Evolutionary conservation across 768 basidiomycete genomes (phyloP).

Genomic region (Trametes coccinea): DNA sequence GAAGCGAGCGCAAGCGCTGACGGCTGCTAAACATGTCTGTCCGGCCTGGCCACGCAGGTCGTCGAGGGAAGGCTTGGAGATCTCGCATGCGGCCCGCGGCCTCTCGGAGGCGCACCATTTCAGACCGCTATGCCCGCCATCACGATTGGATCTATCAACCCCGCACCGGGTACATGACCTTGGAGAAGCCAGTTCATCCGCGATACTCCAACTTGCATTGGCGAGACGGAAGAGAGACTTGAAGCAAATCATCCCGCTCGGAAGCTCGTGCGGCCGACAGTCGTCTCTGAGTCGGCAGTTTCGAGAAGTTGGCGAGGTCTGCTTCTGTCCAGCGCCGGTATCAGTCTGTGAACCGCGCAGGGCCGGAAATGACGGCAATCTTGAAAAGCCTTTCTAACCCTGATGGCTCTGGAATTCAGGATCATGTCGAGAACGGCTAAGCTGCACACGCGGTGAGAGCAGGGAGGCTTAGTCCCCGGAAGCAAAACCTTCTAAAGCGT

Average conservation of each 20-base stretch:
- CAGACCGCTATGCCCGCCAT: background rate
- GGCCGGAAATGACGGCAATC: no score
- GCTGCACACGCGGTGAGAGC: background rate
- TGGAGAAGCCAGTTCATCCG: background rate
- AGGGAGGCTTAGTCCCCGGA: background rate
- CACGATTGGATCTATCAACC: conserved; percentile 5
- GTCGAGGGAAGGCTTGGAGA: conserved; percentile 1
- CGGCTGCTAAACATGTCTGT: background rate
- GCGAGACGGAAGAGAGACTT: background rate
- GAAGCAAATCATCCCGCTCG: background rate
- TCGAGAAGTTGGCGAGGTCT: no score
- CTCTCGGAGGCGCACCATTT: conserved; percentile 11
- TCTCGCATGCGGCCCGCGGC: background rate
- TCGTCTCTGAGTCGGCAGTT: no score
- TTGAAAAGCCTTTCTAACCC: background rate
- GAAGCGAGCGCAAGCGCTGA: conserved; percentile 1
- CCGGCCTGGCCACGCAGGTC: background rate
- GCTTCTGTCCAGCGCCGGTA: no score
- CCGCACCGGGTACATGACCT: background rate
- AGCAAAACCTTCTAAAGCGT: background rate
- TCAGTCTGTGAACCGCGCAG: no score
- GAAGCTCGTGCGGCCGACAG: no score
- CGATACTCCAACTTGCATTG: background rate
- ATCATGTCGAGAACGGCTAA: background rate
- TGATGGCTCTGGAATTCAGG: background rate